Conservation (phyloP, 805 yeast species). For the Blastobotrys terrestris region DNA sequence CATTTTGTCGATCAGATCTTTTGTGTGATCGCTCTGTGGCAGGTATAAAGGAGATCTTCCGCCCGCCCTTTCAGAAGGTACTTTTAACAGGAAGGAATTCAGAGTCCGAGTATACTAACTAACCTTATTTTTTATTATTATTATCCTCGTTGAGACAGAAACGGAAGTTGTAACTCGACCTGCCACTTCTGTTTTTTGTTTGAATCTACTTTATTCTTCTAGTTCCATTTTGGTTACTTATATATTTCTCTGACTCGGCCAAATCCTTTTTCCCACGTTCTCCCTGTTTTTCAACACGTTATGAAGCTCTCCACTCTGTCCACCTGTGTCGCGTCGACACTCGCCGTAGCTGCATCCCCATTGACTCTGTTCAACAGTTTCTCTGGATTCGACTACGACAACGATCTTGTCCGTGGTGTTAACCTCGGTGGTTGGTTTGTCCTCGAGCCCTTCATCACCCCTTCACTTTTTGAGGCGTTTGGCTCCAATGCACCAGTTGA, state of each 20-base stretch:
- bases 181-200: neutral
- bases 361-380: neutral
- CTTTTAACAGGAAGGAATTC: neutral
- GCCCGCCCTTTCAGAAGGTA: neutral
- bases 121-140: neutral
- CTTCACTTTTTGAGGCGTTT: constrained; percentile 58
- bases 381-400: constrained; percentile 24
- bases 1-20: neutral
- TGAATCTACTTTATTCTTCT: neutral
- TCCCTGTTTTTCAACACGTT: neutral
- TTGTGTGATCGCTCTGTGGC: neutral
- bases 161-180: neutral
- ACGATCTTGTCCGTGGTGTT: constrained; percentile 39
- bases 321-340: neutral
- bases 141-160: neutral
- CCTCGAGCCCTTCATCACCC: constrained; percentile 80
- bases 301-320: neutral
- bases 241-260: neutral
- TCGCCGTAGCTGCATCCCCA: neutral
- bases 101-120: neutral
- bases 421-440: constrained; percentile 90
- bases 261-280: neutral
- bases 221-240: neutral
- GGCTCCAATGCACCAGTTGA: constrained; percentile 58
- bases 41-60: neutral